Evolutionary conservation across 1,284 basidiomycete genomes (phyloP), one percentile per base, ranked within the genome.

Genomic region (Phylloboletellus chloephorus): DNA sequence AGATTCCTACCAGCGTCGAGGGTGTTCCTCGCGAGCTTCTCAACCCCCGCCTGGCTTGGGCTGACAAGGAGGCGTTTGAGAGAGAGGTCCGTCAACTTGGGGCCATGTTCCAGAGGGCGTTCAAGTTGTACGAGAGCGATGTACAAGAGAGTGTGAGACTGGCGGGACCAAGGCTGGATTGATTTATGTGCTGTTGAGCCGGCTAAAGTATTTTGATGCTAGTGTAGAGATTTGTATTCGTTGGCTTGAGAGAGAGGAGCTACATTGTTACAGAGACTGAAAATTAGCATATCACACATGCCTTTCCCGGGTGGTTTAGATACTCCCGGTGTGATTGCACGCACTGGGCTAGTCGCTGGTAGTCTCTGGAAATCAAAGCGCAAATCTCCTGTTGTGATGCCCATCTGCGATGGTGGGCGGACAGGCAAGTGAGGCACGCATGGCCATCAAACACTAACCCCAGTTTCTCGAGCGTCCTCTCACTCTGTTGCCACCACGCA

Each of bases 31-130:
- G 83, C 43, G 91, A 94, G 60, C 69, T 97, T 50, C 78, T 97
- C 51, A 86, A 95, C 71, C 93, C 93, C 2, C 67, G 69, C 41
- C 68, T 83, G 56, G 91, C 90, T 28, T 96, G 93, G 93, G 45
- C 74, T 17, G 83, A 91, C 65, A 85, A 84, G 69, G 83, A 82
- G 50, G 89, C 88, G 32, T 95, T 95, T 72, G 74, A 80, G 62
- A 73, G 81, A 51, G 90, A 94, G 68, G 71, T 92, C 41, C 73
- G 78, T 60, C 91, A 92, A 71, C 74, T 97, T 31, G 93, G 71
- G 26, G 78, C 78, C 52, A 95, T 96, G 92, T 97, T 96, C 79
- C 73, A 75, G 63, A 90, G 88, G 70, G 92, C 91, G 37, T 95
- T 94, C 65, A 80, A 80, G 54, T 69, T 92, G 63, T 96, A 95